Evolutionary conservation across 257 asterid species (phyloP).

Genomic region (Solanum virginianum): DNA sequence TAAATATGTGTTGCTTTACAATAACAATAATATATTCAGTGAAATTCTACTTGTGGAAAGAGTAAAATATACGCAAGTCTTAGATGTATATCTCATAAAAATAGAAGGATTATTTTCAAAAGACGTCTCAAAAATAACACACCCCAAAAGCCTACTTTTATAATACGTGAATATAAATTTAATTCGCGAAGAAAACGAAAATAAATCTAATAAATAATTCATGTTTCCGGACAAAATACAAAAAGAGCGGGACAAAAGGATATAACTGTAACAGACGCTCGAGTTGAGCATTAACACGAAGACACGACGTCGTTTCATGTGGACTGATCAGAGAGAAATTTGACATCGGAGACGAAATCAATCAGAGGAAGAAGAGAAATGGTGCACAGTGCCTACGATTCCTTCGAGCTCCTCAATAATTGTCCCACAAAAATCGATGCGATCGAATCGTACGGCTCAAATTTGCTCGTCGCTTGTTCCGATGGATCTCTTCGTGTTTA

Average conservation of each 20-base stretch:
- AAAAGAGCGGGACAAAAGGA: neutral
- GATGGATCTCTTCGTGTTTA: conserved; percentile 86
- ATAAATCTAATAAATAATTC: too few species aligned
- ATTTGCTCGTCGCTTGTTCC: conserved; percentile 69
- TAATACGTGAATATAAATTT: too few species aligned
- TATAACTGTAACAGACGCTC: neutral
- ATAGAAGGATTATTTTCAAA: too few species aligned
- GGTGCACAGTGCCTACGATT: conserved; percentile 98
- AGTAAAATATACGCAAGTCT: too few species aligned
- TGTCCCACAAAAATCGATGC: conserved; percentile 69
- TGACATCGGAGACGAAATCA: neutral
- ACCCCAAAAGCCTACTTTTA: too few species aligned
- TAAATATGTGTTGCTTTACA: too few species aligned
- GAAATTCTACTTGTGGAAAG: too few species aligned
- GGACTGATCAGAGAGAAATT: neutral
- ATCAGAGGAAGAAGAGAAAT: conserved; percentile 6
- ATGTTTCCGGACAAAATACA: neutral
- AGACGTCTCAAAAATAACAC: too few species aligned
- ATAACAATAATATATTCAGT: too few species aligned
- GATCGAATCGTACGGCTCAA: conserved; percentile 64
- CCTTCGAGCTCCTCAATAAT: conserved; percentile 44
- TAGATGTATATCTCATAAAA: too few species aligned
- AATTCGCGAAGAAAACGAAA: too few species aligned
- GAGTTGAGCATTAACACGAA: neutral
- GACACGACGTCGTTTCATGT: neutral